phyloP scores from a whole-genome alignment of 257 asterid species.

The Gentiana macrophylla region DNA sequence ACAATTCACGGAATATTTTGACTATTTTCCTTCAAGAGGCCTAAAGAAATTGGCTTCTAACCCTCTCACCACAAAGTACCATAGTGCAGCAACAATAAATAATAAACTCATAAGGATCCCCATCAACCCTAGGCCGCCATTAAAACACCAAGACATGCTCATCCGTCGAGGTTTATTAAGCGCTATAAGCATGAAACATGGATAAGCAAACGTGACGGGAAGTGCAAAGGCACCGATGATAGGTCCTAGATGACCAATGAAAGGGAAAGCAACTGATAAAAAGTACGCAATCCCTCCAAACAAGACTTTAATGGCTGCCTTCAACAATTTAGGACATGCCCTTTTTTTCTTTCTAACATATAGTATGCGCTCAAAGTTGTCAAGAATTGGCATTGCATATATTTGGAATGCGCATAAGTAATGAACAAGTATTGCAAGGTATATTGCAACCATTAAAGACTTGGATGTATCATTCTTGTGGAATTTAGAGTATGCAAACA shows the following conservation, averaged over 20 bases:
- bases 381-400: slow-evolving; percentile 90
- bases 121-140: slow-evolving; percentile 57
- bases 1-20: no score
- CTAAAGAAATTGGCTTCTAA: no score
- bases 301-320: slow-evolving; percentile 39
- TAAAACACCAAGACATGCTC: slow-evolving; percentile 53
- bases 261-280: slow-evolving; percentile 72
- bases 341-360: slow-evolving; percentile 57
- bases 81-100: slow-evolving; percentile 58
- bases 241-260: slow-evolving; percentile 68
- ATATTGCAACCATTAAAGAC: slow-evolving; percentile 6
- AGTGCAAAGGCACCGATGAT: slow-evolving; percentile 70
- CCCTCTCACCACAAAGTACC: slow-evolving; percentile 35
- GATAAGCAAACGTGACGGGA: slow-evolving; percentile 80
- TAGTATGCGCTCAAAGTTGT: slow-evolving; percentile 61
- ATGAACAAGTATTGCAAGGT: slow-evolving; percentile 30
- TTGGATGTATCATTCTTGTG: no score
- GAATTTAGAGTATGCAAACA: slow-evolving; percentile 4
- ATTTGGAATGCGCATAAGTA: slow-evolving; percentile 65
- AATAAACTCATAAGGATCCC: slow-evolving; percentile 56
- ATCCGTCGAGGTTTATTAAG: slow-evolving; percentile 46
- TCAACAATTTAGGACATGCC: slow-evolving; percentile 85
- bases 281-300: slow-evolving; percentile 73
- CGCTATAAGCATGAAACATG: slow-evolving; percentile 77
- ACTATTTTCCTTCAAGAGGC: no score